phyloP scores from a whole-genome alignment of 306 rosid genomes.

The Elaeagnus macrophylla region DNA sequence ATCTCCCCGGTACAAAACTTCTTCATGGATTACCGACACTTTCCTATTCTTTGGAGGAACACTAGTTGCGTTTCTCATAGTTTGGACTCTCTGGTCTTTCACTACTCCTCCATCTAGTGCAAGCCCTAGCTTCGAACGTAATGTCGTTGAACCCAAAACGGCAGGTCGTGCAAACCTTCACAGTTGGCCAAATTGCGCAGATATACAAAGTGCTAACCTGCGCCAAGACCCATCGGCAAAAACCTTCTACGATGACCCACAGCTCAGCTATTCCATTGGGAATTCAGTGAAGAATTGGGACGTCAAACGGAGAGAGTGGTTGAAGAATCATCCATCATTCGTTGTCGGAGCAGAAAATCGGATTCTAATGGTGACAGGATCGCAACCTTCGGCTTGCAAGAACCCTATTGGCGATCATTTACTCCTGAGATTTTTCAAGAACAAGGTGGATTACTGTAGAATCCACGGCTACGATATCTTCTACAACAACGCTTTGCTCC shows the following conservation, averaged over 20 bases:
- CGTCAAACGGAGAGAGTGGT: slow-evolving; percentile 32
- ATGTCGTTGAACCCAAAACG: too few relatives aligned
- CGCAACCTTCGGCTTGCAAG: slow-evolving; percentile 31
- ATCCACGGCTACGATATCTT: slow-evolving; percentile 30
- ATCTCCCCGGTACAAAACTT: too few relatives aligned
- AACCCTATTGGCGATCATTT: slow-evolving; percentile 38
- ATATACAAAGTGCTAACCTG: background rate
- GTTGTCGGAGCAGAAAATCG: slow-evolving; percentile 5
- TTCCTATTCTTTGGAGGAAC: too few relatives aligned
- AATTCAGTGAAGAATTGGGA: slow-evolving; percentile 37
- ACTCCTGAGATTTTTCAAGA: slow-evolving; percentile 39
- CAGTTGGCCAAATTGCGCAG: background rate
- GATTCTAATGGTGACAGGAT: slow-evolving; percentile 34
- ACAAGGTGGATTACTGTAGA: slow-evolving; percentile 48
- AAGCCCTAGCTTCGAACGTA: too few relatives aligned
- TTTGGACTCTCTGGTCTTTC: too few relatives aligned
- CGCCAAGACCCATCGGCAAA: slow-evolving; percentile 4
- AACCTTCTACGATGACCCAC: slow-evolving; percentile 38
- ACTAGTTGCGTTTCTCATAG: too few relatives aligned
- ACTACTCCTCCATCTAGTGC: too few relatives aligned
- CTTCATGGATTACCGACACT: too few relatives aligned
- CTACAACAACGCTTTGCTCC: slow-evolving; percentile 30
- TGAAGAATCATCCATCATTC: slow-evolving; percentile 17
- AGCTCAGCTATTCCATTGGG: slow-evolving; percentile 26
- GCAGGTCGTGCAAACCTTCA: too few relatives aligned